Conservation (phyloP, 2,329 filamentous ascomycete species). For the Fusarium sp. region DNA sequence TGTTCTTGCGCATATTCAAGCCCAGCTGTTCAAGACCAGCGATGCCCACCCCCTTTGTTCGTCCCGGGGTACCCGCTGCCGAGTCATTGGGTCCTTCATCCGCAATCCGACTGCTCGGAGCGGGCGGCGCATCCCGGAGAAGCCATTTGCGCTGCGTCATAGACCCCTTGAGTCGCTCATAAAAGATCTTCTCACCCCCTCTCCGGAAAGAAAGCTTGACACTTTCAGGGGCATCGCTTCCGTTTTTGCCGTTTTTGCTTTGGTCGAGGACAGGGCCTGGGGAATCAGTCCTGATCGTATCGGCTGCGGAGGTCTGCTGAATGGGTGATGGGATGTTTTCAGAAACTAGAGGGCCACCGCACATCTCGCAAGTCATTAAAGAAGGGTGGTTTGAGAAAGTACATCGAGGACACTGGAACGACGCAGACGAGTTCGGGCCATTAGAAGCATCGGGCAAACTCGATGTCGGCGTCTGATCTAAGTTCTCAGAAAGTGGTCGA, state of each 20-base stretch:
- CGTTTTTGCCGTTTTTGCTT: slow-evolving; percentile 51
- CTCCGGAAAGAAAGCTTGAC: slow-evolving; percentile 93
- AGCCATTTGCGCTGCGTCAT: slow-evolving; percentile 97
- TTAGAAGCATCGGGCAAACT: slow-evolving; percentile 9
- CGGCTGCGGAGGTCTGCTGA: slow-evolving; percentile 56
- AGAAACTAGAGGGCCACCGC: slow-evolving; percentile 80
- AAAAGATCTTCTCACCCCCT: slow-evolving; percentile 91
- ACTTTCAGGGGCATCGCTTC: slow-evolving; percentile 75
- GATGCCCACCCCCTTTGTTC: slow-evolving; percentile 83
- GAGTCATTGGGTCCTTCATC: slow-evolving; percentile 55
- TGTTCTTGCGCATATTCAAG: slow-evolving; percentile 88
- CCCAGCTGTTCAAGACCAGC: slow-evolving; percentile 91
- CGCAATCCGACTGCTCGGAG: slow-evolving; percentile 70
- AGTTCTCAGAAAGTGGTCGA: slow-evolving; percentile 23
- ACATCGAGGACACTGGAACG: slow-evolving; percentile 84
- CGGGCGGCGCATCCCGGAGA: slow-evolving; percentile 87
- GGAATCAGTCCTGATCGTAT: slow-evolving; percentile 74
- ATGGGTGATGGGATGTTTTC: slow-evolving; percentile 58
- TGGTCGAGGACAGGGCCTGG: slow-evolving; percentile 78
- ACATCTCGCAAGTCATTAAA: slow-evolving; percentile 89
- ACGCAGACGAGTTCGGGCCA: slow-evolving; percentile 48
- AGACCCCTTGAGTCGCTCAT: slow-evolving; percentile 88
- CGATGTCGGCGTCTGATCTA: slow-evolving; percentile 12
- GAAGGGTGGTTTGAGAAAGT: slow-evolving; percentile 96
- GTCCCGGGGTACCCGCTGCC: slow-evolving; percentile 48